phyloP scores from a whole-genome alignment of 75 land plant genomes.

The Cupressus sempervirens region DNA sequence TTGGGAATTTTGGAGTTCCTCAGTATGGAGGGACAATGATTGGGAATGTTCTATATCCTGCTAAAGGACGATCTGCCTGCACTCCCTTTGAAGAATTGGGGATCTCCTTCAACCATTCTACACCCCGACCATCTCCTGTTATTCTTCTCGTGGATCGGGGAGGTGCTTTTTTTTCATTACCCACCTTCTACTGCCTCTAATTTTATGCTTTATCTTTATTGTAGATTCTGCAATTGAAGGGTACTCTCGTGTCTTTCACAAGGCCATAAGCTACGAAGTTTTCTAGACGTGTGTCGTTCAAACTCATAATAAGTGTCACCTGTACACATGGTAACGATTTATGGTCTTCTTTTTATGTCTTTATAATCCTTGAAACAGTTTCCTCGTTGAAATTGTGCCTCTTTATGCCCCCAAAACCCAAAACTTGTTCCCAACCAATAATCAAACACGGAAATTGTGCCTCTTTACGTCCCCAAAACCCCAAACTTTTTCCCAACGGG shows the following conservation, averaged over 20 bases:
- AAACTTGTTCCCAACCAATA: background rate
- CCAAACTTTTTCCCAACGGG: background rate
- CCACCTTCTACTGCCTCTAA: background rate
- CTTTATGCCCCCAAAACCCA: background rate
- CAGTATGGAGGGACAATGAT: constrained; percentile 60
- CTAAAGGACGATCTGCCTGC: constrained; percentile 22
- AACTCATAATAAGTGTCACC: background rate
- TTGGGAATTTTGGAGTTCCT: constrained; percentile 69
- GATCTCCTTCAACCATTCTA: constrained; percentile 8
- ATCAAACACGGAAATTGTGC: background rate
- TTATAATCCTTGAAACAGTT: background rate
- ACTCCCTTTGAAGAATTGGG: constrained; percentile 26
- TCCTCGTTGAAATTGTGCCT: background rate
- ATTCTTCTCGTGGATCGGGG: constrained; percentile 45
- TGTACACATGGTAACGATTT: background rate
- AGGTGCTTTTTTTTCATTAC: constrained; percentile 13
- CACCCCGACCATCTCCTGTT: constrained; percentile 12
- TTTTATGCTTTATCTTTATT: background rate
- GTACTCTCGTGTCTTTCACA: background rate
- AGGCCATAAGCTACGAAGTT: background rate
- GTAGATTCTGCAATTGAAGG: background rate
- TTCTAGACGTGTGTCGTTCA: background rate
- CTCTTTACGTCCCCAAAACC: background rate
- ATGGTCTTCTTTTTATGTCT: background rate
- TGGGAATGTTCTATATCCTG: constrained; percentile 40